Conservation (phyloP, 2,329 filamentous ascomycete genomes). For the Phialocephala sp. region DNA sequence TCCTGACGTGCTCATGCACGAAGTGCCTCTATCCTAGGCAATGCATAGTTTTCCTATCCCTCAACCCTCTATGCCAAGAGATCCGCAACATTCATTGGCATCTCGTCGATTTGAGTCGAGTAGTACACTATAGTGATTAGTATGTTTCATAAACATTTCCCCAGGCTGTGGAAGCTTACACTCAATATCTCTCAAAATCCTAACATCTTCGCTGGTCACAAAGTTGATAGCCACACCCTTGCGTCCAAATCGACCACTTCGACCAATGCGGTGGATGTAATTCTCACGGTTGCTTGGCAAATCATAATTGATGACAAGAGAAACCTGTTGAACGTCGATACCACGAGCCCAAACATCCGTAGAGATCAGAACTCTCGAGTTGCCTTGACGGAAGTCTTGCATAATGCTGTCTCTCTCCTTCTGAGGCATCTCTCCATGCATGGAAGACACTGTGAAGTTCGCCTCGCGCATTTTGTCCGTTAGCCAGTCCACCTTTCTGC, state of each 20-base stretch:
- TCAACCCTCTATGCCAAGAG: conserved; percentile 37
- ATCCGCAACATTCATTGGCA: conserved; percentile 75
- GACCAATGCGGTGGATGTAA: conserved; percentile 98
- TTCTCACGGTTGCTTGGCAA: conserved; percentile 98
- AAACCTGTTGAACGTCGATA: conserved; percentile 99
- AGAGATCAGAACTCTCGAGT: conserved; percentile 93
- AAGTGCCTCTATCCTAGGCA: conserved; percentile 15
- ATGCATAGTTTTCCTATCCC: background rate
- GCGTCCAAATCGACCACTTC: conserved; percentile 92
- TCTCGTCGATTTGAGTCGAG: conserved; percentile 80
- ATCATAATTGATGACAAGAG: conserved; percentile 98
- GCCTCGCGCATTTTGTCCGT: conserved; percentile 99
- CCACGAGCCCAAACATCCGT: conserved; percentile 98
- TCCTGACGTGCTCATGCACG: conserved; percentile 32
- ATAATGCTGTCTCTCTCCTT: conserved; percentile 98
- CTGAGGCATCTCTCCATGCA: conserved; percentile 99
- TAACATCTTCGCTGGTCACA: conserved; percentile 96
- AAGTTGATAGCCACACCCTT: conserved; percentile 99
- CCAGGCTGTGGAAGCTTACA: conserved; percentile 61
- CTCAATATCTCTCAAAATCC: conserved; percentile 97
- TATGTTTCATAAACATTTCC: background rate
- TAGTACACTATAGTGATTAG: conserved; percentile 62
- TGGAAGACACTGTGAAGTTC: conserved; percentile 97
- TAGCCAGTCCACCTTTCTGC: conserved; percentile 98
- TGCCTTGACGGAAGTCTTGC: conserved; percentile 97